Evolutionary conservation across 352 stramenopile genomes (phyloP), one percentile per base, ranked within the genome.

Genomic region (Phytopythium cucurbitacearum): DNA sequence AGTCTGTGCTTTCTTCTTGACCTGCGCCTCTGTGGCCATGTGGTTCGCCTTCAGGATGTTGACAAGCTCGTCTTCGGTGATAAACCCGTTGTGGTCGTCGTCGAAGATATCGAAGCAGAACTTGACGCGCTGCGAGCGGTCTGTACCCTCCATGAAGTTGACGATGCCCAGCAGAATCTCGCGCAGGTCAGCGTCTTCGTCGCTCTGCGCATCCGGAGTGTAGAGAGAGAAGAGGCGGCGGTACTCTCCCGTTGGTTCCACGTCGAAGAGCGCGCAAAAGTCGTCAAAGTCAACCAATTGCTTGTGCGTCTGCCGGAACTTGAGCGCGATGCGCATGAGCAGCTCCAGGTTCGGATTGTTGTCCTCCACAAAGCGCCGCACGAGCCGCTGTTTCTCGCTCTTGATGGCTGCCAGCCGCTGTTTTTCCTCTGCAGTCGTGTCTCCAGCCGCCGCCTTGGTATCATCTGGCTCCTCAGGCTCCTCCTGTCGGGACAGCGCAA

Each of bases 31-130:
- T 3, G 77, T 87, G 11, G 62, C 56, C 69, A 97, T 73, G 65
- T 97, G 87, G 50, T 95, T 97, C 3, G 85, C 89, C 51, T 87
- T 90, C 53, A 98, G 71, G 43, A 98, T 96, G 38, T 92, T 87
- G 11, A 95, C 65, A 15, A 98, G 80, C 65, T 98, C 90, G 39
- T 91, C 74, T 50, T 93, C 69, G 0, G 84, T 93, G 60, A 97
- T 87, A 56, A 92, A 97, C 16, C 82, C 82, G 45, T 92, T 95
- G 70, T 91, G 79, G 61, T 98, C 93, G 51, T 97, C 89, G 59
- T 98, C 93, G 51, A 96, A 98, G 48, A 98, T 87, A 21, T 96
- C 89, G 60, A 98, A 98, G 57, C 87, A 94, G 52, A 98, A 96
- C 52, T 91, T 86, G 21, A 96, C 91, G 12, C 91, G 85, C 66